Conservation (phyloP, 345 rosid species). For the Abelmoschus esculentus region DNA sequence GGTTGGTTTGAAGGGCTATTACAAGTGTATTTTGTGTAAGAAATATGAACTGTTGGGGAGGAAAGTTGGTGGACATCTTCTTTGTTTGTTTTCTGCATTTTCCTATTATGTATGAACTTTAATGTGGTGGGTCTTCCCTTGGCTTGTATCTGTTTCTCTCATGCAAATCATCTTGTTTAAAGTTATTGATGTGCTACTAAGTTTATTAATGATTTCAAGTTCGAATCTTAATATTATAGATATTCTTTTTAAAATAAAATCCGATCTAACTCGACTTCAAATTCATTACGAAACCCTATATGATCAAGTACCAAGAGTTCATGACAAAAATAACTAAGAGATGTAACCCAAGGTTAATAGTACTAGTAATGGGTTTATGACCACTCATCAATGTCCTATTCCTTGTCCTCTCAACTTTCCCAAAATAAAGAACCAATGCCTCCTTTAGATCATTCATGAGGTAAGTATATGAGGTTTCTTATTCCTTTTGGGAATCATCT, state of each 20-base stretch:
- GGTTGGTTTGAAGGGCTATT: neutral
- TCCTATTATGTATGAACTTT: conserved; percentile 23
- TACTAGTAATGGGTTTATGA: neutral
- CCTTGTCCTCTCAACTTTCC: neutral
- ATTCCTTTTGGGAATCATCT: neutral
- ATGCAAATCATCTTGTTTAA: neutral
- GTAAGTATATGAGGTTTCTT: neutral
- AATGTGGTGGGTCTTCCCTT: conserved; percentile 17
- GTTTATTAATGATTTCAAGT: too few relatives aligned
- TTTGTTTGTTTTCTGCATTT: neutral
- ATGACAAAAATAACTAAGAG: too few relatives aligned
- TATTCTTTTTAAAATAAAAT: too few relatives aligned
- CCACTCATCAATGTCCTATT: neutral
- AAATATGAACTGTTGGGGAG: neutral
- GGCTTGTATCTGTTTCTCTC: neutral
- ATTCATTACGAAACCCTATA: too few relatives aligned
- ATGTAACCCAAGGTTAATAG: too few relatives aligned
- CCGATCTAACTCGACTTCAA: too few relatives aligned
- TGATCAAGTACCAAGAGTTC: too few relatives aligned
- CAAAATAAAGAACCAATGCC: too few relatives aligned
- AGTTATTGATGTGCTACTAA: neutral
- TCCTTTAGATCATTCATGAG: neutral
- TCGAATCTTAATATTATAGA: too few relatives aligned
- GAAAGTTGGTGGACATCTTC: too few relatives aligned
- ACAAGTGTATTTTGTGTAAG: conserved; percentile 2